phyloP scores from a whole-genome alignment of 2,329 filamentous ascomycete genomes.

The Raffaelea deltoideospora region DNA sequence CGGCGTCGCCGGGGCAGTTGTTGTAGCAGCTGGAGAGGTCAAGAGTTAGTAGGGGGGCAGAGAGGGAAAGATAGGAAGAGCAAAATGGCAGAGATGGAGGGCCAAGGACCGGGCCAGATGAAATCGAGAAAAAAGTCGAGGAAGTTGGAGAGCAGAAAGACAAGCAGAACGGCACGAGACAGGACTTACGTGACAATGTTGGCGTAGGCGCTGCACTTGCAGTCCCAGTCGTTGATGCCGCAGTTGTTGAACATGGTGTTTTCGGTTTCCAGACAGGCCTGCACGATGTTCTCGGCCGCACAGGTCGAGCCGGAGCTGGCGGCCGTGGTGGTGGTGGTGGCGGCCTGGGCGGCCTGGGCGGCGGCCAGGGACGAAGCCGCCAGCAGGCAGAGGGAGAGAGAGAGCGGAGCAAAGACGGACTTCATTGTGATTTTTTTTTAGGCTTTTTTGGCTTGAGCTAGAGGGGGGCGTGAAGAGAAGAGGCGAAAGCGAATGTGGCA shows the following conservation, averaged over 20 bases:
- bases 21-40: conserved; percentile 29
- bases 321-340: conserved; percentile 3
- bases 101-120: too few species aligned
- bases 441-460: too few species aligned
- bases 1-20: conserved; percentile 37
- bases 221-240: conserved; percentile 25
- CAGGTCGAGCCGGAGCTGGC: conserved; percentile 3
- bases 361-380: conserved; percentile 4
- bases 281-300: conserved; percentile 9
- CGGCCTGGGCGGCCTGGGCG: conserved; percentile 3
- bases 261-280: conserved; percentile 15
- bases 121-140: too few species aligned
- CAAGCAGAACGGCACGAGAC: not conserved
- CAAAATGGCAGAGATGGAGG: not conserved
- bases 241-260: conserved; percentile 24
- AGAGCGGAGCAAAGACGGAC: too few species aligned
- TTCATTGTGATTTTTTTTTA: conserved; percentile 8
- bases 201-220: conserved; percentile 28
- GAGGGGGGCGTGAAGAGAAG: too few species aligned
- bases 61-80: not conserved
- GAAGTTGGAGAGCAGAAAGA: not conserved
- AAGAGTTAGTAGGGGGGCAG: not conserved
- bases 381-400: conserved; percentile 2
- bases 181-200: conserved; percentile 29
- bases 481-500: too few species aligned